Evolutionary conservation across 495 filamentous ascomycete genomes (phyloP), one percentile per base, ranked within the genome.

Genomic region (Aspergillus nidulans): DNA sequence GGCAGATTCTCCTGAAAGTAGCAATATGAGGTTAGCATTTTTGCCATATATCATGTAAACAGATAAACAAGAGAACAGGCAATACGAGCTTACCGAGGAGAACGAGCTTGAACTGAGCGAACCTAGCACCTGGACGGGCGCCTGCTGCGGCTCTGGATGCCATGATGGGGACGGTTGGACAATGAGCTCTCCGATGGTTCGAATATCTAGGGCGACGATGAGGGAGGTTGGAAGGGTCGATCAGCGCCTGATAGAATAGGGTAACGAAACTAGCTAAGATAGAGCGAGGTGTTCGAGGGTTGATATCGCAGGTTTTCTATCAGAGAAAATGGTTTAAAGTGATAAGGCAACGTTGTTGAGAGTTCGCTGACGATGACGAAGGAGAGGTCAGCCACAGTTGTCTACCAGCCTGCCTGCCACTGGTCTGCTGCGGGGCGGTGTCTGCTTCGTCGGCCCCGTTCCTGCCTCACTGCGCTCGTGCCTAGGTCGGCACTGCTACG

Each of bases 41-140:
- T 43, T 16, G 10, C 24, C 24, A 53, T 53, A 21, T 40, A 48
- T 8, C 20, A 50, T 39, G 49, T 46, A 51, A 61, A 25, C 24
- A 30, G 38, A 34, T 39, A 39, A 12, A 18, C n/a, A 39, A n/a
- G 39, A 44, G 47, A 21, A 24, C 16, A 20, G 36, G 38, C 16
- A 47, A 38, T 48, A 36, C 42, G 44, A 56, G 66, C 82, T 56
- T 81, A 96, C 94, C 94, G 57, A 98, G 78, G 64, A 98, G 78
- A 54, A 98, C 94, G 64, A 98, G 85, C 81, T 98, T 98, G 77
- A 98, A 98, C 79, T 98, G 94, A 60, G 94, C 94, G 75, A 98
- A 98, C 64, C 92, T 87, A 62, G 78, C 84, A 67, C 88, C 89
- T 51, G 82, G 81, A 59, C 90, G 85, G 67, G 81, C 80, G 70